A percentile compares a stretch with the other conserved stretches of the same genome.
Conservation (phyloP, 768 basidiomycete genomes). For the Russula sp. region DNA sequence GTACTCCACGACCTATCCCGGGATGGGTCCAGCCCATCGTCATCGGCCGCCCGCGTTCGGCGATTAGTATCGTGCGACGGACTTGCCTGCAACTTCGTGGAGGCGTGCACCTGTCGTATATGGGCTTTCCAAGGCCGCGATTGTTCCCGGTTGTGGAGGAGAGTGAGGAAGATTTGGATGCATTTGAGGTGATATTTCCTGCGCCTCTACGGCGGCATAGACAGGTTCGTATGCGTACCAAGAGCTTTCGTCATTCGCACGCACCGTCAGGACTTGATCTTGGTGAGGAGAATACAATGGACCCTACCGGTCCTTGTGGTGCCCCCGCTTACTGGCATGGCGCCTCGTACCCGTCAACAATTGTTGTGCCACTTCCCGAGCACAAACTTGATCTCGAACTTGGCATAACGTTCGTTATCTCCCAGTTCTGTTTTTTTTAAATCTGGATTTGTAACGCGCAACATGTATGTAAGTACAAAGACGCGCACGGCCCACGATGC, state of each 20-base stretch:
- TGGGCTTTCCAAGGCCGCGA: slow-evolving; percentile 48
- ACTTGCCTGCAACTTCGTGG: slow-evolving; percentile 45
- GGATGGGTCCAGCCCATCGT: too few relatives aligned
- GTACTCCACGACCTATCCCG: slow-evolving; percentile 88
- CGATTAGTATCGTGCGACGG: too few relatives aligned
- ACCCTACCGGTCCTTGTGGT: slow-evolving; percentile 24
- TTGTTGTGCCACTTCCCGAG: slow-evolving; percentile 25
- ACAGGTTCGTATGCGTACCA: slow-evolving; percentile 33
- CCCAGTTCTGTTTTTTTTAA: too few relatives aligned
- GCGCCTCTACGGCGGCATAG: slow-evolving; percentile 15
- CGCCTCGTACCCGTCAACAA: slow-evolving; percentile 26
- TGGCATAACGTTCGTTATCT: too few relatives aligned
- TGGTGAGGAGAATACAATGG: slow-evolving; percentile 5
- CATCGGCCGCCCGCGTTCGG: too few relatives aligned
- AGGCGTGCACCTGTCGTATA: slow-evolving; percentile 37
- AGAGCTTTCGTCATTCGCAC: slow-evolving; percentile 31
- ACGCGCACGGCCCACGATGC: too few relatives aligned
- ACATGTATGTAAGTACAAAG: too few relatives aligned
- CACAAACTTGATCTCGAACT: slow-evolving; percentile 34
- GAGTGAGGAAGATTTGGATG: slow-evolving; percentile 33
- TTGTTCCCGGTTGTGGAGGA: slow-evolving; percentile 38
- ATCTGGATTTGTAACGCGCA: too few relatives aligned
- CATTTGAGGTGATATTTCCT: slow-evolving; percentile 20
- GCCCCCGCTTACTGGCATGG: slow-evolving; percentile 25
- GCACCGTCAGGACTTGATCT: slow-evolving; percentile 17